Evolutionary conservation across 2,329 filamentous ascomycete genomes (phyloP), one percentile per base, ranked within the genome.

Genomic region (Chaetothyriales sp.): DNA sequence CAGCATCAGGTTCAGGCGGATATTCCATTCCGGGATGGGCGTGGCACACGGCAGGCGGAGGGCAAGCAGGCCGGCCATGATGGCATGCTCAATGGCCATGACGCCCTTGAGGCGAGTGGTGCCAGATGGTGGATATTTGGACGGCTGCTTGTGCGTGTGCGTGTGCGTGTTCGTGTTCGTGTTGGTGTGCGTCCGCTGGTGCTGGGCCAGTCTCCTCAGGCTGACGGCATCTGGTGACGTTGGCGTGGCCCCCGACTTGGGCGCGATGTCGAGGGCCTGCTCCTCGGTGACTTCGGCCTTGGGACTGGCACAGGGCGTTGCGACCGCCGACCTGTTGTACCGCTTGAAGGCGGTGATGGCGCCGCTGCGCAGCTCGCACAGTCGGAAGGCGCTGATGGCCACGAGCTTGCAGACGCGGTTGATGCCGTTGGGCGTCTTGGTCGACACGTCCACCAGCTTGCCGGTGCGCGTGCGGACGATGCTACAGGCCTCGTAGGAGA

Each of bases 321-420:
- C 15, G 10, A 40, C 10, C 13, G 33, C 13, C 4, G 33, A 40
- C 18, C 22, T 47, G 9, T 29, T 18, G 4, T 28, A 29, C 28
- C 13, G 28, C 28, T 18, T 25, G 28, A 47, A 47, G 8, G 22
- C 18, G 46, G 29, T 18, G 18, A 47, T 47, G 20, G 46, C 46
- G 29, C 54, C 56, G 45, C 56, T 55, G 47, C 56, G 54, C 18
- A 58, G 51, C 48, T 58, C 56, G 43, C 56, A 58, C 18, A 58
- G 53, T 47, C 56, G 43, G 47, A 49, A 58, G 4, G 56, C 52
- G 46, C 56, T 58, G 44, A 58, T 43, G 2, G 56, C 56, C 25
- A 58, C 55, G 40, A 58, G 47, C 47, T 58, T 58, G 49, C 54
- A 58, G 19, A 58, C 43, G 6, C 54, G 54, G 43, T 58, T 58